These are phyloP conservation scores for Phytophthora multivora DNA, from an alignment of 352 stramenopile genomes.

Conservation along the genomic window DNA sequence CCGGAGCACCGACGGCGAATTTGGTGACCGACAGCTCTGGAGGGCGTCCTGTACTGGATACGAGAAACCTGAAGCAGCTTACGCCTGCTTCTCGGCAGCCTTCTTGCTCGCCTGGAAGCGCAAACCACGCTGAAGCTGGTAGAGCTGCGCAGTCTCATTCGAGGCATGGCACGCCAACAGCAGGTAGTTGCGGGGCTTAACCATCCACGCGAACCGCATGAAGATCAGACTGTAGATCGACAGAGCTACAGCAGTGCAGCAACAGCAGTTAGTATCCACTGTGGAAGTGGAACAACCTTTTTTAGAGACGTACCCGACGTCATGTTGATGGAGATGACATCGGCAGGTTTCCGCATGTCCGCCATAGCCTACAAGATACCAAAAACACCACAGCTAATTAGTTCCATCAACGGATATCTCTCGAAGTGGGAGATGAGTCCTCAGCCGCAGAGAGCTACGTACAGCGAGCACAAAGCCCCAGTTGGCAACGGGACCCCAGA, in stretches of 20 bases:
- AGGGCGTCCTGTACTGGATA: conserved; percentile 10
- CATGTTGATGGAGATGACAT: conserved; percentile 90
- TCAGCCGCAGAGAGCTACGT: conserved; percentile 15
- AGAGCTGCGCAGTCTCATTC: conserved; percentile 84
- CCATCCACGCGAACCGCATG: conserved; percentile 90
- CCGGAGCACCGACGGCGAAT: conserved; percentile 11
- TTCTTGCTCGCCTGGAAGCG: conserved; percentile 46
- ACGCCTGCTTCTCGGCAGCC: conserved; percentile 31
- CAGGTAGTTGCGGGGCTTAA: conserved; percentile 89
- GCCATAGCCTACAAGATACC: conserved; percentile 61
- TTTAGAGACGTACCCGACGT: conserved; percentile 53
- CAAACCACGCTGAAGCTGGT: conserved; percentile 75
- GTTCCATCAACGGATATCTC: too few relatives aligned
- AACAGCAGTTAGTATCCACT: conserved; percentile 5
- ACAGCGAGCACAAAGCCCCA: conserved; percentile 89
- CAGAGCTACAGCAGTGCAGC: conserved; percentile 47
- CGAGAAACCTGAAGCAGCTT: conserved; percentile 17
- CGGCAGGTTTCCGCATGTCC: conserved; percentile 84
- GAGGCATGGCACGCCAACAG: conserved; percentile 83
- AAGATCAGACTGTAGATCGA: conserved; percentile 89
- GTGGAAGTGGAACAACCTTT: not conserved
- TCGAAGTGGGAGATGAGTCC: not conserved
- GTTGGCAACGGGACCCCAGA: conserved; percentile 89
- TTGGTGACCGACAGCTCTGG: conserved; percentile 10
- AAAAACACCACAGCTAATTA: not conserved